Conservation (phyloP, 2,329 filamentous ascomycete genomes). For the Dryadomyces sulphureus region DNA sequence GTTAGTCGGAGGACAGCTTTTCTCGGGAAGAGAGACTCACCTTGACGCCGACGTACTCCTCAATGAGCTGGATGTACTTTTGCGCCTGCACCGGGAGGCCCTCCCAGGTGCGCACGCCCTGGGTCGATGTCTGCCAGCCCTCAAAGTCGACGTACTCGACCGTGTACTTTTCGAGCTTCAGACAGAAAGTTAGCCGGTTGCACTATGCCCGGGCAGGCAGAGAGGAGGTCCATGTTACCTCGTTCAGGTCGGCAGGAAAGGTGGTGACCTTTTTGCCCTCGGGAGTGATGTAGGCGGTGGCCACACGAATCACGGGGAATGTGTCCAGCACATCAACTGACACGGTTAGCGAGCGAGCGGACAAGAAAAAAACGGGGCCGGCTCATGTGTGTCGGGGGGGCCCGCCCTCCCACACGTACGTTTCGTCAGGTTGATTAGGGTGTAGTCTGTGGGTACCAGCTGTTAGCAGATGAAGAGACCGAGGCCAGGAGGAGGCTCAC, state of each 20-base stretch:
- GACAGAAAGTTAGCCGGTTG: not conserved
- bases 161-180: constrained; percentile 39
- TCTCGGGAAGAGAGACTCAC: constrained; percentile 12
- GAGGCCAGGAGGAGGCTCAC: not conserved
- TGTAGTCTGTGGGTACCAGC: constrained; percentile 36
- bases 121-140: constrained; percentile 55
- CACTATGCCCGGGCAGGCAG: no score
- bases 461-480: not conserved
- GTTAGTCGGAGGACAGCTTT: not conserved
- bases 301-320: constrained; percentile 61
- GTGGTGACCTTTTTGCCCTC: constrained; percentile 35
- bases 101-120: constrained; percentile 41
- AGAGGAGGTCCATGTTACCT: not conserved
- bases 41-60: constrained; percentile 48
- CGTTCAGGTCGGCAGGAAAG: constrained; percentile 46
- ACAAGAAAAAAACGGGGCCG: not conserved
- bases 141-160: constrained; percentile 54
- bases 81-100: constrained; percentile 50
- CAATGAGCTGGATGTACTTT: constrained; percentile 50
- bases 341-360: constrained; percentile 22
- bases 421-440: constrained; percentile 43
- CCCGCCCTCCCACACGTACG: no score
- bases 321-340: constrained; percentile 55
- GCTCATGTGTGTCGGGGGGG: no score
- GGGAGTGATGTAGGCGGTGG: constrained; percentile 49